Evolutionary conservation across 495 filamentous ascomycete genomes (phyloP).

Genomic region (Pyronema omphalodes): DNA sequence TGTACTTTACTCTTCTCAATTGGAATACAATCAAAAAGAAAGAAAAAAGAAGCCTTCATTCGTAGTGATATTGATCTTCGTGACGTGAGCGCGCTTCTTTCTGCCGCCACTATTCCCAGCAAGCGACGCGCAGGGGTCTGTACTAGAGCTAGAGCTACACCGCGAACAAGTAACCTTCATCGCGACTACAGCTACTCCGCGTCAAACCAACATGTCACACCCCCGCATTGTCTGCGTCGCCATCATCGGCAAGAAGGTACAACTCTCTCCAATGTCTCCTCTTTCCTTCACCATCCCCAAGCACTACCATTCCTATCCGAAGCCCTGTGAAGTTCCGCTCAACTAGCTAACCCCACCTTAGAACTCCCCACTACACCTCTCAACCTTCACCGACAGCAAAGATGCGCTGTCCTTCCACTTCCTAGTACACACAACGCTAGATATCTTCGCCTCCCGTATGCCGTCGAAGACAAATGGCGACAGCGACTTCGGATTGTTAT

Average conservation of each 20-base stretch:
- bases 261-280: conserved; percentile 13
- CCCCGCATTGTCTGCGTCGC: conserved; percentile 81
- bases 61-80: too few species aligned
- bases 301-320: too few species aligned
- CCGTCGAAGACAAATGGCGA: conserved; percentile 43
- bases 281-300: conserved; percentile 3
- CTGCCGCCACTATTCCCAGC: too few species aligned
- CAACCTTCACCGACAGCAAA: conserved; percentile 49
- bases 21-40: too few species aligned
- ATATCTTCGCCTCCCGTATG: conserved; percentile 71
- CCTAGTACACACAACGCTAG: conserved; percentile 72
- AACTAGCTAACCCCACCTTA: conserved; percentile 25
- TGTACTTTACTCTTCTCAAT: too few species aligned
- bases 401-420: conserved; percentile 74
- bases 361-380: conserved; percentile 92
- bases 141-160: too few species aligned
- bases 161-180: too few species aligned
- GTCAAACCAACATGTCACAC: conserved; percentile 24
- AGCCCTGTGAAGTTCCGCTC: background rate
- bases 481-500: conserved; percentile 79
- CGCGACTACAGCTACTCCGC: background rate
- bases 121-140: too few species aligned
- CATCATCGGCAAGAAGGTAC: conserved; percentile 78
- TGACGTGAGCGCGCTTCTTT: too few species aligned
- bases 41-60: too few species aligned